Evolutionary conservation across 2,329 filamentous ascomycete genomes (phyloP), one percentile per base, ranked within the genome.

Genomic region (Ilyonectria destructans): DNA sequence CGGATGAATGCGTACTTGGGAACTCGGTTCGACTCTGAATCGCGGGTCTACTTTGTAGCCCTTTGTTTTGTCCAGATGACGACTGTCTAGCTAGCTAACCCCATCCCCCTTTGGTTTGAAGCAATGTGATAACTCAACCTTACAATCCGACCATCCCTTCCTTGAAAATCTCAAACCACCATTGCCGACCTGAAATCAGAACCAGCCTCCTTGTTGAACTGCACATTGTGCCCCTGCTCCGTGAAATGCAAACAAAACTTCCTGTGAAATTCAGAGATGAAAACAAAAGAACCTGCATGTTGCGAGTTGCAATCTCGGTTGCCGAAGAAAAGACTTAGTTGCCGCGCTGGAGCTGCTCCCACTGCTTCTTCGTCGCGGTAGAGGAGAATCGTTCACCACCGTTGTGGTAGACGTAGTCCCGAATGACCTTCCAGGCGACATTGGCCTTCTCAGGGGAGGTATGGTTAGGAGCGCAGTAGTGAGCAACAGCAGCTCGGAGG

Each of bases 1-100:
- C 79, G 19, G 63, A 56, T 9, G 45, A 66, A 4, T 60, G 51
- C 26, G 61, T 52, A 7, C 55, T 65, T 10, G 59, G 57, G 10
- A 35, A 60, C n/a, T 60, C 29, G 9, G 31, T 65, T 56, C 58
- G 51, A 15, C 45, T 71, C 17, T 71, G 48, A 62, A 29, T 21
- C 31, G n/a, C 12, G n/a, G 51, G 29, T 35, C 26, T 35, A 54
- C 12, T 17, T 33, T 57, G 40, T 54, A 35, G 31, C 51, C 51
- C 31, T 54, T 10, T 54, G n/a, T 19, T 35, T 35, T 54, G 51
- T 59, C 19, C n/a, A 49, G 57, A 37, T 52, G 26, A 17, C n/a
- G n/a, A 35, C 33, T 12, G 10, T 37, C 12, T n/a, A 35, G n/a
- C 51, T 54, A 54, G n/a, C 29, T 54, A 21, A 21, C 8, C 12